These are phyloP conservation scores for Ogataea dorogensis DNA, from an alignment of 805 yeast species.

Conservation along the genomic window DNA sequence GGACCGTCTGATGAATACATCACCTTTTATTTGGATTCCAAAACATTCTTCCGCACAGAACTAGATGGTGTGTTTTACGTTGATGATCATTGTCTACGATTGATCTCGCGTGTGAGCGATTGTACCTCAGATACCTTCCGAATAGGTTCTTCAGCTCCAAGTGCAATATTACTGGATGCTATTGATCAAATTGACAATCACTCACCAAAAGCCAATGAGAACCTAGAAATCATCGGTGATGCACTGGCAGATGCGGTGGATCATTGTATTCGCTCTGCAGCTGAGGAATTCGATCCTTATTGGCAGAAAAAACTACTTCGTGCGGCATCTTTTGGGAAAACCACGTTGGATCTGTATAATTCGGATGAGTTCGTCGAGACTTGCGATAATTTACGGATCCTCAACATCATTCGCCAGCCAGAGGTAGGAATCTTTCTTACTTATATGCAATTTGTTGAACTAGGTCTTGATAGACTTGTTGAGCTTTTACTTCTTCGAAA, in stretches of 20 bases:
- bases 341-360: conserved; percentile 52
- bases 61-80: conserved; percentile 70
- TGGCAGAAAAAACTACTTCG: conserved; percentile 79
- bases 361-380: conserved; percentile 62
- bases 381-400: conserved; percentile 58
- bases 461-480: conserved; percentile 60
- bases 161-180: conserved; percentile 81
- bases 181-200: conserved; percentile 61
- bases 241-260: conserved; percentile 58
- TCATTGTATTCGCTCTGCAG: conserved; percentile 70
- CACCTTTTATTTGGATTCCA: conserved; percentile 49
- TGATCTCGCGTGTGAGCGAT: conserved; percentile 60
- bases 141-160: conserved; percentile 80
- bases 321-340: conserved; percentile 87
- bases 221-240: conserved; percentile 53
- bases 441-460: conserved; percentile 43
- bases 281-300: conserved; percentile 70
- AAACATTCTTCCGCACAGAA: conserved; percentile 48
- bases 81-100: conserved; percentile 55
- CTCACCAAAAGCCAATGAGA: conserved; percentile 80
- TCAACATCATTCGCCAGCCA: conserved; percentile 64
- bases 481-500: conserved; percentile 57
- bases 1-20: conserved; percentile 67
- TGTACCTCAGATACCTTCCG: conserved; percentile 62
- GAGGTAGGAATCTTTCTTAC: conserved; percentile 73